These are phyloP conservation scores for Phenoliferia sp. DNA, from an alignment of 1,284 basidiomycete genomes.

Conservation along the genomic window DNA sequence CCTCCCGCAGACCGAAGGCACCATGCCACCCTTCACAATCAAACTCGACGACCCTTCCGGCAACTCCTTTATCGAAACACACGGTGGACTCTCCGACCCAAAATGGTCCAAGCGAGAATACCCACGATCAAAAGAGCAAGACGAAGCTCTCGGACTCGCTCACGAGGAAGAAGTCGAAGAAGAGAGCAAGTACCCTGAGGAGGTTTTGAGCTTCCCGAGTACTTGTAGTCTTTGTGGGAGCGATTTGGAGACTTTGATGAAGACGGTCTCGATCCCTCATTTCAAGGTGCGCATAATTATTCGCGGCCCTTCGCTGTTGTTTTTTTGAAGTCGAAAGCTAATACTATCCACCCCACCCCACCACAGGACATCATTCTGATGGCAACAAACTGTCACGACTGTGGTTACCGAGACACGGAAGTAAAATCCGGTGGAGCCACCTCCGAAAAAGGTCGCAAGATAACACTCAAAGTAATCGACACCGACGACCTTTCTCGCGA, in stretches of 20 bases:
- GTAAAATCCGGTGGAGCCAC: slow-evolving; percentile 92
- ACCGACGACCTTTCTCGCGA: slow-evolving; percentile 90
- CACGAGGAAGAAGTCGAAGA: slow-evolving; percentile 36
- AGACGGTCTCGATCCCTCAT: slow-evolving; percentile 94
- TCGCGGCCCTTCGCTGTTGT: neutral
- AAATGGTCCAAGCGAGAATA: slow-evolving; percentile 92
- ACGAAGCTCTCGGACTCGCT: slow-evolving; percentile 69
- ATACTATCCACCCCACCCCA: too few relatives aligned
- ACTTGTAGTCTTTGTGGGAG: slow-evolving; percentile 85
- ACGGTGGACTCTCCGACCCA: slow-evolving; percentile 69
- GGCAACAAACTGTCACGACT: slow-evolving; percentile 93
- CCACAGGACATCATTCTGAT: slow-evolving; percentile 89
- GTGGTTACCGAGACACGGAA: slow-evolving; percentile 96
- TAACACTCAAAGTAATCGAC: slow-evolving; percentile 87
- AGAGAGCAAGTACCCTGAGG: slow-evolving; percentile 59
- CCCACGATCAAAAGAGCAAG: slow-evolving; percentile 75
- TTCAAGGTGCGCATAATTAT: slow-evolving; percentile 68
- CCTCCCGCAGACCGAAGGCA: too few relatives aligned
- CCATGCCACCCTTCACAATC: slow-evolving; percentile 70
- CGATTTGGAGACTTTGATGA: slow-evolving; percentile 82
- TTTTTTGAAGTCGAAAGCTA: neutral
- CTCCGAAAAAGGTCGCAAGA: slow-evolving; percentile 74
- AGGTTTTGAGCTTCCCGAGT: slow-evolving; percentile 84
- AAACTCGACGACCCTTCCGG: slow-evolving; percentile 89
- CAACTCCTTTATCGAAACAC: slow-evolving; percentile 88